Conservation (phyloP, 768 basidiomycete species). For the Leucocoprinus leucothites region DNA sequence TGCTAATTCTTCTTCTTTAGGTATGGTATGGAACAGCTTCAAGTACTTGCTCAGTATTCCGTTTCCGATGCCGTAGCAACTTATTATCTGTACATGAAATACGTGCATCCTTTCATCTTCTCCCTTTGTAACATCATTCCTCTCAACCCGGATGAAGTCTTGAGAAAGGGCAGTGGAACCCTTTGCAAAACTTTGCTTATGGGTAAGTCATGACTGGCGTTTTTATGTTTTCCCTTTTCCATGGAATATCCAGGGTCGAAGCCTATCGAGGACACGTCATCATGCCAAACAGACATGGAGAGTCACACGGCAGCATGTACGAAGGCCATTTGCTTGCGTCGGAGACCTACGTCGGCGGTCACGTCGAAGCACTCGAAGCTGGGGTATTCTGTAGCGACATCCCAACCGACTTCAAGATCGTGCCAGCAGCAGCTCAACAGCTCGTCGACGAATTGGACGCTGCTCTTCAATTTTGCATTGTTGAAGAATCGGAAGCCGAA, state of each 20-base stretch:
- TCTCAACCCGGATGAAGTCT: slow-evolving; percentile 91
- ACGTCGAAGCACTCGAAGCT: slow-evolving; percentile 97
- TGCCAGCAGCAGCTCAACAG: slow-evolving; percentile 84
- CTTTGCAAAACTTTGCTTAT: slow-evolving; percentile 97
- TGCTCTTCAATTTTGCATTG: slow-evolving; percentile 84
- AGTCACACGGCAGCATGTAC: slow-evolving; percentile 86
- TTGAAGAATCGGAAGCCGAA: slow-evolving; percentile 76
- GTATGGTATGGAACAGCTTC: slow-evolving; percentile 95
- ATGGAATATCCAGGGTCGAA: slow-evolving; percentile 69
- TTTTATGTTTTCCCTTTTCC: slow-evolving; percentile 1
- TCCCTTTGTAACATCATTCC: slow-evolving; percentile 99
- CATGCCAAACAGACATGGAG: slow-evolving; percentile 98
- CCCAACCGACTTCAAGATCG: slow-evolving; percentile 90
- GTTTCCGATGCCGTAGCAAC: slow-evolving; percentile 99
- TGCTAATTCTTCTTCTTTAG: slow-evolving; percentile 36
- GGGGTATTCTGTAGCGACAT: slow-evolving; percentile 99
- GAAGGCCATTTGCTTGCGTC: slow-evolving; percentile 96
- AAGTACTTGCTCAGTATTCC: slow-evolving; percentile 93
- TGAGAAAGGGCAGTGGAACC: slow-evolving; percentile 94
- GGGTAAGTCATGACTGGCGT: slow-evolving; percentile 57
- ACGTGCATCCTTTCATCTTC: slow-evolving; percentile 99
- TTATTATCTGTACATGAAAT: slow-evolving; percentile 99
- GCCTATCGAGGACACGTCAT: slow-evolving; percentile 90
- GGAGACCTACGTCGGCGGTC: slow-evolving; percentile 98
- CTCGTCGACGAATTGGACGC: slow-evolving; percentile 93